Base-by-base conservation (phyloP, 1,139 yeast species). In the Geotrichum armillariae region DNA sequence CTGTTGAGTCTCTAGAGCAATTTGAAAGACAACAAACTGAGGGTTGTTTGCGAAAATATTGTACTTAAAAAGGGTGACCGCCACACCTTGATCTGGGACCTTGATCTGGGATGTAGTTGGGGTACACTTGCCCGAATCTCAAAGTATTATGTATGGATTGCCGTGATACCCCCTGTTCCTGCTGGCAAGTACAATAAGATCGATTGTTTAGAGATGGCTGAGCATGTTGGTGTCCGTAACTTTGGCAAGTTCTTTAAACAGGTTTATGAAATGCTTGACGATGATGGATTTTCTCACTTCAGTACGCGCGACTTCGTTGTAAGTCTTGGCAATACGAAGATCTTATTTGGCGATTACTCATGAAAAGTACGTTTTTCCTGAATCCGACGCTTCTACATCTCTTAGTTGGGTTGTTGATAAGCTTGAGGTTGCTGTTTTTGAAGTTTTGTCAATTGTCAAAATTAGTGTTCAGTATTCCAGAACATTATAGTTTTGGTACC, bases 311-410 rank as follows among this genome's bases (percentile, higher is more conserved):
- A 52, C 75, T 89, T 63, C 83, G 96, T n/a, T n/a, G n/a, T 75
- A 90, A 89, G 75, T 76, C 79, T 56, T 89, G 96, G 97, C 96
- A 89, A 74, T 89, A 87, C 69, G 96, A 89, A 74, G 97, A 89
- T 69, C 78, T 89, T 65, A 76, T 82, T 70, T 89, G 96, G 97
- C 96, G 97, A 60, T 76, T 90, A 67, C 90, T 89, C 71, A 90
- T 89, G 96, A 89, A 90, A 89, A 88, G 76, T 89, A 88, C 73
- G 83, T 89, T 66, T 89, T 89, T 89, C 96, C 97, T 42, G 97
- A 96, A 72, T 96, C 96, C 49, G 97, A 89, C 73, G 96, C 96
- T 45, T 87, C 95, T 7, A 90, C 97, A 51, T 96, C 97, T 46
- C 79, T 90, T 63, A 88, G 89, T 53, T 90, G 86, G 67, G 93